A percentile compares a stretch with the other conserved stretches of the same genome.
These are phyloP conservation scores for Pyricularia sp. DNA, from an alignment of 2,329 filamentous ascomycete genomes.

Conservation along the genomic window DNA sequence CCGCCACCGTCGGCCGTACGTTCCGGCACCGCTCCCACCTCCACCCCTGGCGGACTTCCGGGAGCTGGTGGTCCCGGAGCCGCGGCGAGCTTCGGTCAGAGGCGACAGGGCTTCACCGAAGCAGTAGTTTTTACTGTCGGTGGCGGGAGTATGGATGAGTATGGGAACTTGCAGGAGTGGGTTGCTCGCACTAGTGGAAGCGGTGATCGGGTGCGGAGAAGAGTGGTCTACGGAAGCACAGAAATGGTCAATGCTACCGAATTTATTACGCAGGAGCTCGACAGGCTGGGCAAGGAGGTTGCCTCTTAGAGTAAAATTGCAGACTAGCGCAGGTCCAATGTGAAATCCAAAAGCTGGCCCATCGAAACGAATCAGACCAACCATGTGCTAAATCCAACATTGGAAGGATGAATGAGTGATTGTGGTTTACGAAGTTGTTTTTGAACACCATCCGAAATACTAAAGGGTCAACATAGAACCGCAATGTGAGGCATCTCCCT, in stretches of 20 bases:
- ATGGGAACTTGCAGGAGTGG: constrained; percentile 96
- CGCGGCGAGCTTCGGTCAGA: constrained; percentile 72
- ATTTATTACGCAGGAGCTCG: constrained; percentile 51
- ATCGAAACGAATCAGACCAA: background rate
- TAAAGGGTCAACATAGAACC: too few relatives aligned
- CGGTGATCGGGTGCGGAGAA: constrained; percentile 50
- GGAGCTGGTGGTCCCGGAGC: constrained; percentile 43
- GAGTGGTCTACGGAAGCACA: constrained; percentile 91
- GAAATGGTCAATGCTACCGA: constrained; percentile 60
- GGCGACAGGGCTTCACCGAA: constrained; percentile 78
- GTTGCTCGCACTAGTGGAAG: constrained; percentile 58
- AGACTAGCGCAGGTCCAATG: background rate
- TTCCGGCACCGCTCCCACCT: constrained; percentile 21
- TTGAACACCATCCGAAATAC: background rate
- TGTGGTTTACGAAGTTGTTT: background rate
- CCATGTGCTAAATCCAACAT: background rate
- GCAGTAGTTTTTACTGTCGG: constrained; percentile 91
- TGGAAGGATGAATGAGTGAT: too few relatives aligned
- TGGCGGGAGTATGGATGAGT: constrained; percentile 97
- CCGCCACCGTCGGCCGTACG: constrained; percentile 59
- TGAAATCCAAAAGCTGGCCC: background rate
- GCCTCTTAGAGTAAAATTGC: constrained; percentile 7
- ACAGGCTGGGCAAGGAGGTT: constrained; percentile 47
- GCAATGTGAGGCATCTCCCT: background rate
- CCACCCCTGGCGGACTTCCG: constrained; percentile 31